Evolutionary conservation across 306 rosid species (phyloP).

Genomic region (Cyamopsis tetragonoloba): DNA sequence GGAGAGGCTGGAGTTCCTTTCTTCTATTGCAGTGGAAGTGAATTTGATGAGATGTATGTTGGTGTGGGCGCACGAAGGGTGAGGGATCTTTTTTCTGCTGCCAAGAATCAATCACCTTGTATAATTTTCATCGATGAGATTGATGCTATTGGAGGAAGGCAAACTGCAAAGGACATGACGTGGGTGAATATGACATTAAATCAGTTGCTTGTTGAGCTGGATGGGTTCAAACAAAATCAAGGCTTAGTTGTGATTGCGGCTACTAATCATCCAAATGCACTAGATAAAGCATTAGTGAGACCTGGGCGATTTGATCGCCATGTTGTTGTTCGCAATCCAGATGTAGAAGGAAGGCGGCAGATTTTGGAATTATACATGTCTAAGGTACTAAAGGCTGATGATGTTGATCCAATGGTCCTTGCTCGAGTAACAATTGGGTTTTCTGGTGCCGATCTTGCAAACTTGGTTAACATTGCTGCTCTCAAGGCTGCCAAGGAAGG

Average conservation of each 20-base stretch:
- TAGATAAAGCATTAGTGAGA: conserved; percentile 90
- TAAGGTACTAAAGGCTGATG: conserved; percentile 75
- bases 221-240: conserved; percentile 94
- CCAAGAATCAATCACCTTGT: conserved; percentile 85
- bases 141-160: conserved; percentile 90
- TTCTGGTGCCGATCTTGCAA: conserved; percentile 91
- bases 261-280: conserved; percentile 79
- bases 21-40: conserved; percentile 94
- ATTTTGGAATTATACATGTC: conserved; percentile 81
- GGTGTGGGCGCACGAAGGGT: conserved; percentile 98
- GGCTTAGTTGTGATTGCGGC: conserved; percentile 96
- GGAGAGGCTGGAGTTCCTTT: conserved; percentile 98
- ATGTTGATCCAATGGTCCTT: conserved; percentile 65
- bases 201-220: conserved; percentile 91
- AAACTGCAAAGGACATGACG: conserved; percentile 71
- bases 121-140: conserved; percentile 93
- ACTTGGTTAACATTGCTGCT: conserved; percentile 77
- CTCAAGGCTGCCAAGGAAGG: conserved; percentile 96
- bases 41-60: conserved; percentile 91
- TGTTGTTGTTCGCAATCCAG: conserved; percentile 89
- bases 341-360: conserved; percentile 93
- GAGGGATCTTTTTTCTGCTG: conserved; percentile 88
- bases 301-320: conserved; percentile 96
- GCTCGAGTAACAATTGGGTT: conserved; percentile 88
- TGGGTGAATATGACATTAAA: conserved; percentile 83